Conservation (phyloP, 1,139 yeast genomes). For the Komagataea norvegica region DNA sequence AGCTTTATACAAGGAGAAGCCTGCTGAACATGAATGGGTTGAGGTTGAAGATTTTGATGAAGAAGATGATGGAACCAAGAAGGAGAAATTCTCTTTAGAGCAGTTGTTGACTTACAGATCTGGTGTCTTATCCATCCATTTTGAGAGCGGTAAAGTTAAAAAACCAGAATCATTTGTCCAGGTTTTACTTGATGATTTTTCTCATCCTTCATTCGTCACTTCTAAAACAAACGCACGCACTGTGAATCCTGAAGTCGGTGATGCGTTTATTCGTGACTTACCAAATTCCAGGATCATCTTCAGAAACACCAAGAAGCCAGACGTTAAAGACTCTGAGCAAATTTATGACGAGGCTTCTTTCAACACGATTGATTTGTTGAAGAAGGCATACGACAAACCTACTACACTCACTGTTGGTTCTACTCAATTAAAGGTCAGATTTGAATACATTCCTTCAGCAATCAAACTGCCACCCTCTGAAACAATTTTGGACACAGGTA, state of each 20-base stretch:
- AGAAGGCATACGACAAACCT: slow-evolving; percentile 44
- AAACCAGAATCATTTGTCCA: slow-evolving; percentile 50
- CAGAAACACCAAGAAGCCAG: slow-evolving; percentile 49
- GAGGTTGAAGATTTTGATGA: slow-evolving; percentile 47
- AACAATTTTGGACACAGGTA: slow-evolving; percentile 64
- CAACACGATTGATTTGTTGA: slow-evolving; percentile 49
- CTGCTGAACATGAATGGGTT: slow-evolving; percentile 59
- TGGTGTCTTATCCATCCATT: slow-evolving; percentile 55
- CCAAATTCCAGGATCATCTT: slow-evolving; percentile 53
- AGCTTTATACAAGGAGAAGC: slow-evolving; percentile 49
- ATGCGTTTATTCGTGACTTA: slow-evolving; percentile 64
- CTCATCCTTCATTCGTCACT: slow-evolving; percentile 54
- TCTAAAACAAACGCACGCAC: slow-evolving; percentile 32
- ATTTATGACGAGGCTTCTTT: slow-evolving; percentile 45
- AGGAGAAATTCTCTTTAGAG: slow-evolving; percentile 45
- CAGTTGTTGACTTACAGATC: slow-evolving; percentile 52
- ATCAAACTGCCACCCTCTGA: slow-evolving; percentile 52
- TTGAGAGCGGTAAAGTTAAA: slow-evolving; percentile 45
- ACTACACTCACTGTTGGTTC: slow-evolving; percentile 42
- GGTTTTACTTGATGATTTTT: slow-evolving; percentile 58
- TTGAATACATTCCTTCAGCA: slow-evolving; percentile 58
- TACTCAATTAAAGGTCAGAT: slow-evolving; percentile 41
- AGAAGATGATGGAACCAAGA: slow-evolving; percentile 36
- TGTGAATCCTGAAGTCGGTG: slow-evolving; percentile 41
- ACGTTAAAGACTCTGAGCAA: slow-evolving; percentile 44